Conservation (phyloP, 2,329 filamentous ascomycete genomes). For the Lanzia echinophila region DNA sequence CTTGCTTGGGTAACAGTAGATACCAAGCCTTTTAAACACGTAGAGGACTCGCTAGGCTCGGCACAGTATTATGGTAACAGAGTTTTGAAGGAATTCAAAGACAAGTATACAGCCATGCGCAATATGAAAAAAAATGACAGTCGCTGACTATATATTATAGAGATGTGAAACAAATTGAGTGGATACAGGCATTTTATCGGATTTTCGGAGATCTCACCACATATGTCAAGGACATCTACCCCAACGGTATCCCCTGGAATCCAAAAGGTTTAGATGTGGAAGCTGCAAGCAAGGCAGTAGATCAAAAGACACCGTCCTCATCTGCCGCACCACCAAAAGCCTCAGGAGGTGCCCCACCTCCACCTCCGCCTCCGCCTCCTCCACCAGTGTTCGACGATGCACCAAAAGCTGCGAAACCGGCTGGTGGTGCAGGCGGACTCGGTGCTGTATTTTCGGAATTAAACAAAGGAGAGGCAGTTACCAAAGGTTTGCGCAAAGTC, state of each 20-base stretch:
- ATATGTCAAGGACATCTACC: slow-evolving; percentile 79
- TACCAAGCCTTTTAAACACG: slow-evolving; percentile 74
- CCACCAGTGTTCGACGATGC: slow-evolving; percentile 49
- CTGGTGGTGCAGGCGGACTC: slow-evolving; percentile 54
- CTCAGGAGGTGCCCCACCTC: slow-evolving; percentile 25
- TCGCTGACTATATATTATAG: slow-evolving; percentile 37
- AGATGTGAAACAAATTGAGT: slow-evolving; percentile 75
- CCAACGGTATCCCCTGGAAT: slow-evolving; percentile 82
- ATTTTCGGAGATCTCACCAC: slow-evolving; percentile 77
- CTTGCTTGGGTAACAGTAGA: slow-evolving; percentile 88
- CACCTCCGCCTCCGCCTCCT: slow-evolving; percentile 60
- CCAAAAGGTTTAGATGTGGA: slow-evolving; percentile 64
- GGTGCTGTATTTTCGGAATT: slow-evolving; percentile 86
- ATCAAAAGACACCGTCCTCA: slow-evolving; percentile 48
- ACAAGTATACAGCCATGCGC: slow-evolving; percentile 45
- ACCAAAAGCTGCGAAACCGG: slow-evolving; percentile 39
- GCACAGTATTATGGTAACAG: slow-evolving; percentile 94
- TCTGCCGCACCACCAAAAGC: slow-evolving; percentile 48
- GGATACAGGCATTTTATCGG: slow-evolving; percentile 87
- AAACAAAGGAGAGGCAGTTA: slow-evolving; percentile 85
- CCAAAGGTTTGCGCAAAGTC: slow-evolving; percentile 83
- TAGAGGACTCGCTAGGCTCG: slow-evolving; percentile 74
- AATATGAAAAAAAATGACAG: too few species aligned
- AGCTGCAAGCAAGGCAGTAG: slow-evolving; percentile 57
- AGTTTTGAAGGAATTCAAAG: slow-evolving; percentile 85